Evolutionary conservation across 805 yeast genomes (phyloP).

Genomic region (Wickerhamomyces hampshirensis): DNA sequence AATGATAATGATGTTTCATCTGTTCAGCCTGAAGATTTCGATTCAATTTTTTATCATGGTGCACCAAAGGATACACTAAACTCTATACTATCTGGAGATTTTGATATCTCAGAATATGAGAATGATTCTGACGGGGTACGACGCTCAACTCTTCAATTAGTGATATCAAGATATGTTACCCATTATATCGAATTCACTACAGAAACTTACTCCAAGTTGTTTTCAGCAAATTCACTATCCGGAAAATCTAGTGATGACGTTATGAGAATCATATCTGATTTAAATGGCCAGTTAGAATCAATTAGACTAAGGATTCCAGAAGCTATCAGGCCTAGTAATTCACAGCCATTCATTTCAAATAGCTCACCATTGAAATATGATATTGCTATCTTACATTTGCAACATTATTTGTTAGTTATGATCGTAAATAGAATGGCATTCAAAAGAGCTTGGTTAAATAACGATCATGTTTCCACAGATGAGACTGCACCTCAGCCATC

Average conservation of each 20-base stretch:
- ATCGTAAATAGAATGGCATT: slow-evolving; percentile 25
- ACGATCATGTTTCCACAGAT: slow-evolving; percentile 10
- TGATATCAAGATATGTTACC: not conserved
- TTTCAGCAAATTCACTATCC: slow-evolving; percentile 16
- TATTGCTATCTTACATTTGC: slow-evolving; percentile 14
- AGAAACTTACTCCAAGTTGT: slow-evolving; percentile 14
- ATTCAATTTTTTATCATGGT: slow-evolving; percentile 7
- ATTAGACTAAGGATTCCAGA: slow-evolving; percentile 9
- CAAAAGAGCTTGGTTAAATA: slow-evolving; percentile 21
- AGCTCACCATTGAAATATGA: slow-evolving; percentile 6
- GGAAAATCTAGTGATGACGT: slow-evolving; percentile 16
- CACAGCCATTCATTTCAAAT: slow-evolving; percentile 2
- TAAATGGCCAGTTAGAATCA: slow-evolving; percentile 15
- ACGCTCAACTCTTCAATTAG: slow-evolving; percentile 1
- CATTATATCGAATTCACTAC: slow-evolving; percentile 9
- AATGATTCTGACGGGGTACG: slow-evolving; percentile 3
- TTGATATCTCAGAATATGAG: slow-evolving; percentile 4
- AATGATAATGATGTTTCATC: slow-evolving; percentile 32
- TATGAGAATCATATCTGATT: slow-evolving; percentile 12
- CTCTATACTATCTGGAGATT: not conserved
- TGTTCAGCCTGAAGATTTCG: slow-evolving; percentile 8
- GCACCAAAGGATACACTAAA: not conserved
- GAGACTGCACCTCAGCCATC: slow-evolving; percentile 6
- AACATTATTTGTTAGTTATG: slow-evolving; percentile 17
- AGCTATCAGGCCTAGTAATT: slow-evolving; percentile 12